Base-by-base conservation (phyloP, 192 early-diverging fungal genomes). In the Coemansia sp. region DNA sequence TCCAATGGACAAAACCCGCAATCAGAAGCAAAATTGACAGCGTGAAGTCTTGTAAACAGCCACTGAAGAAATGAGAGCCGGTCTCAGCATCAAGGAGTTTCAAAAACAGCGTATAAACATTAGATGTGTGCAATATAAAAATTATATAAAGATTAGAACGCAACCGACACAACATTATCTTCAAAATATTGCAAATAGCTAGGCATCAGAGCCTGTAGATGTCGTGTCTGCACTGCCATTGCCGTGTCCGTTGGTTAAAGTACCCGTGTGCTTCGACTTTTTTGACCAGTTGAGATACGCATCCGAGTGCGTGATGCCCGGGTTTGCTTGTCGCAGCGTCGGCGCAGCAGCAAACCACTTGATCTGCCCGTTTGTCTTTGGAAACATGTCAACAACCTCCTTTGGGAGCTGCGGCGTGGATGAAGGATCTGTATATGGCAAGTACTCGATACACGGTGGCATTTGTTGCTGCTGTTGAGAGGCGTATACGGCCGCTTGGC, bases 331-430 rank as follows among this genome's bases (percentile, higher is more conserved):
- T 13, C 44, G 25, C 57, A 33, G 59, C 50, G 64, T 55, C 4
- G 76, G 76, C 37, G 67, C 50, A 1, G 76, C 45, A 6, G 76
- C 76, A 64, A 67, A 79, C 76, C 76, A 79, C 23, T 60, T 68
- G 33, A 79, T 66, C 9, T 37, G 66, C 25, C 67, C 76, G 25
- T 67, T 59, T 34, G 55, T 56, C 0, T 59, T 67, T 13, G 76
- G 70, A 33, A 79, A 79, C 67, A 79, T 23, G 13, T 60, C 47
- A 15, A 79, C 63, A 4, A 79, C 44, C 1, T 61, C 64, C 36
- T 66, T 60, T 10, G 76, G 50, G 25, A 79, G 53, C 58, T 79
- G 66, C 0, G 67, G 67, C 17, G 59, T 62, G 0, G 59, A 41
- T 0, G 50, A 28, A 6, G 64, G 20, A 25, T 63, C 66, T 19